These are phyloP conservation scores for Uronychia binucleata DNA, from an alignment of 73 alveolate species.

Conservation along the genomic window DNA sequence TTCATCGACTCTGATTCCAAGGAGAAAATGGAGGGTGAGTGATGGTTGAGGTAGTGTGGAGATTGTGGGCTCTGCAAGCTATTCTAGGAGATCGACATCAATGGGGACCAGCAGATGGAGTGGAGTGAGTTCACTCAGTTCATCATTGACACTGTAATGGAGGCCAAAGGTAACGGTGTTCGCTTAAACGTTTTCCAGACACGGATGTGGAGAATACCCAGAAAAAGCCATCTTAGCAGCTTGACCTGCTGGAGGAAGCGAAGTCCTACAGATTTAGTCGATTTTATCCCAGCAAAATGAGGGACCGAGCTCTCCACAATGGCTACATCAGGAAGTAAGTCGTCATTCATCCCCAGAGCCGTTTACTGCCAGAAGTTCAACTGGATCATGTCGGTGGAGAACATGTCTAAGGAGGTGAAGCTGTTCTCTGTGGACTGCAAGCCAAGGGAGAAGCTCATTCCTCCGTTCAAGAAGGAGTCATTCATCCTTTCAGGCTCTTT, in stretches of 20 bases:
- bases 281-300: constrained; percentile 40
- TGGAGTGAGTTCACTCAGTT: constrained; percentile 97
- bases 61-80: constrained; percentile 92
- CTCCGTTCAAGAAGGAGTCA: constrained; percentile 47
- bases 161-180: constrained; percentile 59
- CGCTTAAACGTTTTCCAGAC: constrained; percentile 31
- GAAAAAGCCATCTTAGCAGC: neutral
- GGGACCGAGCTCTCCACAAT: constrained; percentile 55
- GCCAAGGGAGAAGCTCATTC: constrained; percentile 33
- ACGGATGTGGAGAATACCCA: neutral
- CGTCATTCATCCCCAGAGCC: constrained; percentile 14
- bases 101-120: constrained; percentile 98
- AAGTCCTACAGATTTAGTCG: constrained; percentile 59
- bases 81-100: constrained; percentile 94
- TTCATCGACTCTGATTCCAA: constrained; percentile 79
- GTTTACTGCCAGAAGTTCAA: constrained; percentile 49
- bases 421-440: constrained; percentile 49
- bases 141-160: constrained; percentile 95
- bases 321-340: constrained; percentile 41
- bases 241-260: constrained; percentile 68
- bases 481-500: constrained; percentile 22
- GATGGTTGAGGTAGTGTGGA: constrained; percentile 68
- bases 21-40: constrained; percentile 81
- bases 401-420: constrained; percentile 43
- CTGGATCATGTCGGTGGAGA: constrained; percentile 57